A percentile compares a stretch with the other conserved stretches of the same genome.
Conservation (phyloP, 805 yeast species). For the Yueomyces sp. region DNA sequence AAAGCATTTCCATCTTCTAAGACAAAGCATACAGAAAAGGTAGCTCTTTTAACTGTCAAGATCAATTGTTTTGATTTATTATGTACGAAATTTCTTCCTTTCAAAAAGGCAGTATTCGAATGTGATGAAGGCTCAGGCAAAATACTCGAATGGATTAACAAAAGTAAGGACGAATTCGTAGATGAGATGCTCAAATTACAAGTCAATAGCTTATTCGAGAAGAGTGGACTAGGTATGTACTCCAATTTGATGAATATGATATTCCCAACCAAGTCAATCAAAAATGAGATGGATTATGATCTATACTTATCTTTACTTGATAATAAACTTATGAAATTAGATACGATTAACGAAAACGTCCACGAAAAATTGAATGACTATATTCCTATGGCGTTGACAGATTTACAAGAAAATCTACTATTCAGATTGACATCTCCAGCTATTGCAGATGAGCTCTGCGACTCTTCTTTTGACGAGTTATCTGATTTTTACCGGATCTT, state of each 20-base stretch:
- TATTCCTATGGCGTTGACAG: conserved; percentile 48
- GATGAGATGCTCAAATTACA: conserved; percentile 31
- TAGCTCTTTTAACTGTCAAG: conserved; percentile 28
- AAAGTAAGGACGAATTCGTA: conserved; percentile 19
- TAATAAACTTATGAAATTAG: conserved; percentile 35
- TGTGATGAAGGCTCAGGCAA: conserved; percentile 17
- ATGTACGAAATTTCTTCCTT: conserved; percentile 36
- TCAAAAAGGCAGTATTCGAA: conserved; percentile 20
- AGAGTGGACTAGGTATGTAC: conserved; percentile 43
- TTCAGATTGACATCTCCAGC: conserved; percentile 52
- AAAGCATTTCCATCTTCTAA: conserved; percentile 19
- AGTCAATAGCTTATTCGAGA: conserved; percentile 33
- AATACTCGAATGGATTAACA: conserved; percentile 16
- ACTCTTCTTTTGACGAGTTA: conserved; percentile 35
- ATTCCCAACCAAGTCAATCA: conserved; percentile 39
- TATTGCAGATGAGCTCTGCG: conserved; percentile 41
- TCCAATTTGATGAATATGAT: conserved; percentile 59
- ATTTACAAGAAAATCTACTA: conserved; percentile 40
- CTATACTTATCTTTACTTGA: conserved; percentile 55
- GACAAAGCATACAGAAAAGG: conserved; percentile 13
- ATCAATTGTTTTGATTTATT: conserved; percentile 51
- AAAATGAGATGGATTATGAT: conserved; percentile 43
- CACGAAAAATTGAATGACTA: conserved; percentile 29
- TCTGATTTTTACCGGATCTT: conserved; percentile 29
- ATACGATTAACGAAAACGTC: conserved; percentile 31